Evolutionary conservation across 495 filamentous ascomycete species (phyloP), one percentile per base, ranked within the genome.

Genomic region (Parathielavia hyrcaniae): DNA sequence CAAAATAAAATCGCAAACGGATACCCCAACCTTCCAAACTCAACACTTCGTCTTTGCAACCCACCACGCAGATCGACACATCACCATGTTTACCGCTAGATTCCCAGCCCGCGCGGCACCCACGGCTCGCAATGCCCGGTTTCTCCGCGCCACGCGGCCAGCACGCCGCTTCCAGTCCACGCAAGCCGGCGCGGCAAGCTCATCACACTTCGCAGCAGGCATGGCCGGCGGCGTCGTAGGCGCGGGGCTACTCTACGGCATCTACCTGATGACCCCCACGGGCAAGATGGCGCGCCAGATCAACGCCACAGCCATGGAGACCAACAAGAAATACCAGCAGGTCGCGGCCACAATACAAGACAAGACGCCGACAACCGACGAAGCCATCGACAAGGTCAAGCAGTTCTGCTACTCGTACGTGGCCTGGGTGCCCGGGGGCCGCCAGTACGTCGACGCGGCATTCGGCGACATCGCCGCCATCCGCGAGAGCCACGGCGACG

Each of bases 401-500:
- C 69, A 80, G 41, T 79, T 83, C 2, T 77, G 77, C 10, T 79
- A 78, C 45, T 78, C 79, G 14, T 88, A 88, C 59, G 81, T 82
- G 4, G 72, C 66, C n/a, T 83, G 83, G 72, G 78, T 89, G 35
- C 86, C 86, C 5, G 86, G 85, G n/a, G 85, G 77, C 5, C 75
- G 77, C 12, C 67, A 71, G 17, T 84, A 83, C 61, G 75, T 86
- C 50, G 83, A 87, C 63, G 68, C 69, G 2, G 78, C 75, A 3
- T 88, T 89, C 64, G 71, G 83, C 35, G 83, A 87, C 57, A 67
- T 88, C 14, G 84, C 86, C 30, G 73, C 72, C 16, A 73, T 88
- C 34, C 74, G 78, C 22, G 65, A 79, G 46, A 78, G 80, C 34
- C 83, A 87, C 64, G 73, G 74, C 7, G 73, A 81, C 0, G 85